Conservation (phyloP, 2,329 filamentous ascomycete genomes). For the Diaporthe sp. region DNA sequence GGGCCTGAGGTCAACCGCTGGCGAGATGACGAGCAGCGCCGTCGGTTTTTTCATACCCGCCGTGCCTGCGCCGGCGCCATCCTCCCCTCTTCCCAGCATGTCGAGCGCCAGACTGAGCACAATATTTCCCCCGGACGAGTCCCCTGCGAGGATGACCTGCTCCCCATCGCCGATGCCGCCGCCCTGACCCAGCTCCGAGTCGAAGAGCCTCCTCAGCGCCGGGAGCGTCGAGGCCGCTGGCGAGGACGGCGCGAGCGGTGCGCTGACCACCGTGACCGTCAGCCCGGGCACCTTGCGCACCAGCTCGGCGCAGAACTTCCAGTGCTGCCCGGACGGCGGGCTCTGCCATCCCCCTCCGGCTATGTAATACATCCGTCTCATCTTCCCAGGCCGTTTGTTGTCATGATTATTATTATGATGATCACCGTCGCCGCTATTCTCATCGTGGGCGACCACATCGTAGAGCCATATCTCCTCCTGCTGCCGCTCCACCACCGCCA, state of each 20-base stretch:
- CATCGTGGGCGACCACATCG: background rate
- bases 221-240: background rate
- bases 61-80: no score
- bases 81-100: background rate
- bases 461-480: conserved; percentile 3
- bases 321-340: background rate
- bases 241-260: background rate
- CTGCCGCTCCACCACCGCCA: background rate
- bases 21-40: background rate
- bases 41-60: no score
- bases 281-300: background rate
- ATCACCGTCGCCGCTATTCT: background rate
- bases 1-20: conserved; percentile 1
- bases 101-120: background rate
- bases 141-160: background rate
- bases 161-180: background rate
- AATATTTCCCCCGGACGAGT: background rate
- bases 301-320: conserved; percentile 1
- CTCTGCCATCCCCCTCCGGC: background rate
- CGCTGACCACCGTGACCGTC: background rate
- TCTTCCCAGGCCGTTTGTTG: background rate
- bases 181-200: background rate
- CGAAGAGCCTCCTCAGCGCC: background rate
- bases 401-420: background rate
- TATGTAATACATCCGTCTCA: background rate